Conservation (phyloP, 1,284 basidiomycete genomes). For the Microbotryum intermedium region DNA sequence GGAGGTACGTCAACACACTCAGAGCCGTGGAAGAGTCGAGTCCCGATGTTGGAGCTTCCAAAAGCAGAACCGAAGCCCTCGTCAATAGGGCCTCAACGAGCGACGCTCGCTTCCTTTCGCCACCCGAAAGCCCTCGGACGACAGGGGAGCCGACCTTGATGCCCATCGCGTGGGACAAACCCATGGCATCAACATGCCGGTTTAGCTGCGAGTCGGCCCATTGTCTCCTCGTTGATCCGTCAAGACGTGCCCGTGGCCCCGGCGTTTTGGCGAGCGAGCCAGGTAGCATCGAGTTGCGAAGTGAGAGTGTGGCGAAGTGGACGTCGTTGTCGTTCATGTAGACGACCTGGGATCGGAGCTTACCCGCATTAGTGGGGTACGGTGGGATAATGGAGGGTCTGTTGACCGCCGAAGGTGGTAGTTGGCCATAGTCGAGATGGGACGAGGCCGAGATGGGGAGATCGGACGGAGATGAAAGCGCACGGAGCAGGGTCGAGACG, state of each 20-base stretch:
- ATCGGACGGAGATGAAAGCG: slow-evolving; percentile 32
- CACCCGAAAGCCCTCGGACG: slow-evolving; percentile 53
- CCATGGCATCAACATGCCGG: slow-evolving; percentile 36
- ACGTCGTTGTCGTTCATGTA: slow-evolving; percentile 45
- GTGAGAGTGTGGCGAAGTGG: slow-evolving; percentile 54
- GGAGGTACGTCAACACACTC: slow-evolving; percentile 49
- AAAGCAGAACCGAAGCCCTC: slow-evolving; percentile 39
- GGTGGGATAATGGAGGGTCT: slow-evolving; percentile 41
- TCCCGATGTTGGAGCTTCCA: slow-evolving; percentile 57
- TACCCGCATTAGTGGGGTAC: slow-evolving; percentile 39
- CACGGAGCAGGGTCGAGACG: slow-evolving; percentile 38
- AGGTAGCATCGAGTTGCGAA: slow-evolving; percentile 49
- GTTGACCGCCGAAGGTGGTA: slow-evolving; percentile 12
- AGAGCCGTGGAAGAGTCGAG: slow-evolving; percentile 55
- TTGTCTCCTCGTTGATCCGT: slow-evolving; percentile 44
- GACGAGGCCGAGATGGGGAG: slow-evolving; percentile 20
- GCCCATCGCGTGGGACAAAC: slow-evolving; percentile 47
- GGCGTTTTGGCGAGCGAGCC: slow-evolving; percentile 43
- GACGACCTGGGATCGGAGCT: slow-evolving; percentile 60
- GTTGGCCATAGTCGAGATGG: slow-evolving; percentile 30
- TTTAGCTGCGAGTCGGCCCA: slow-evolving; percentile 48
- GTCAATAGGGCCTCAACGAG: slow-evolving; percentile 47
- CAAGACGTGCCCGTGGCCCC: slow-evolving; percentile 38
- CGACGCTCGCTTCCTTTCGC: slow-evolving; percentile 46
- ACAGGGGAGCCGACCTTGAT: slow-evolving; percentile 51